These are phyloP conservation scores for Lachnellula suecica DNA, from an alignment of 2,329 filamentous ascomycete genomes.

Conservation along the genomic window DNA sequence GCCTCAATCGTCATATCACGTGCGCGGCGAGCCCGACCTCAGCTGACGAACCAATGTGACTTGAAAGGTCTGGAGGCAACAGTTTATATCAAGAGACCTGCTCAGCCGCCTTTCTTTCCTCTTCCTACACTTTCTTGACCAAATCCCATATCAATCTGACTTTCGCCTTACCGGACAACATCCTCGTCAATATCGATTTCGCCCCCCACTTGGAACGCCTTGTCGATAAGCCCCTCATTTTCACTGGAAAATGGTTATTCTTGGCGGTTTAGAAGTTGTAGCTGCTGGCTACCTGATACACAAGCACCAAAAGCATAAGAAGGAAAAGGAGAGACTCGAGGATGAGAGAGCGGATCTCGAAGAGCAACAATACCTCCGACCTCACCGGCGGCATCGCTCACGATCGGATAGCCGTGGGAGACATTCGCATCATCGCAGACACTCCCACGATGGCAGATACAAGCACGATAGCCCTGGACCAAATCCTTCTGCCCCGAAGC, in stretches of 20 bases:
- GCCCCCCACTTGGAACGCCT: neutral
- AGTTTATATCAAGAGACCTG: neutral
- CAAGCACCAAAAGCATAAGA: conserved; percentile 30
- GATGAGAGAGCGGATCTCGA: conserved; percentile 26
- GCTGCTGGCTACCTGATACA: conserved; percentile 31
- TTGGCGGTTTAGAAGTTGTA: conserved; percentile 35
- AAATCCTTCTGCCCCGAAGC: neutral
- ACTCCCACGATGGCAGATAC: conserved; percentile 16
- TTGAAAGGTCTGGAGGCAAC: neutral
- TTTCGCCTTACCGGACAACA: neutral
- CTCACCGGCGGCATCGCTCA: conserved; percentile 18
- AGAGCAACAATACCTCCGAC: conserved; percentile 25
- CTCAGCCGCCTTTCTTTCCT: conserved; percentile 1
- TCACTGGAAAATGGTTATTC: conserved; percentile 50
- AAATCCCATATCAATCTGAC: neutral
- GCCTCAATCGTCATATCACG: neutral
- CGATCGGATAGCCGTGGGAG: conserved; percentile 16
- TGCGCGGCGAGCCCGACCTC: neutral
- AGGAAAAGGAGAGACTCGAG: conserved; percentile 24
- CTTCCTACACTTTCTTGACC: neutral
- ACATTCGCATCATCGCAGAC: conserved; percentile 10
- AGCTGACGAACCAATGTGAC: too few relatives aligned
- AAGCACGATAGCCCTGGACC: conserved; percentile 11
- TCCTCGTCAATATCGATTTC: neutral
- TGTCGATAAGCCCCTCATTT: neutral